Base-by-base conservation (phyloP, 2,329 filamentous ascomycete genomes). In the Stagonosporopsis chrysanthemi region DNA sequence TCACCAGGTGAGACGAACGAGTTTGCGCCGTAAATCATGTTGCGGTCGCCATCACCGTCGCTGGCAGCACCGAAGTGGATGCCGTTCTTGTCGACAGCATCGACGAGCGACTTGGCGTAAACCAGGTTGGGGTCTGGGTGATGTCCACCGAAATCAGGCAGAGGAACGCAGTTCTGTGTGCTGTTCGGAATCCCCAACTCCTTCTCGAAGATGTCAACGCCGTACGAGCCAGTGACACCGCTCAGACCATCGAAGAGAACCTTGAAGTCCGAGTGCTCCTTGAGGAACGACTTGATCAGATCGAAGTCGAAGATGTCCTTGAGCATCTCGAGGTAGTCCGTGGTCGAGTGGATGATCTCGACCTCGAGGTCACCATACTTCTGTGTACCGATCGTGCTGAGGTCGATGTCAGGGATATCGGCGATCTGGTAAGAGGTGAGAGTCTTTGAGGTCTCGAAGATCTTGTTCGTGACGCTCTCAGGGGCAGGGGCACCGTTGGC, bases 11-110 rank as follows among this genome's bases (percentile, higher is more conserved):
- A 98, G 61, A 99, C 95, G 74, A 99, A 99, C 41, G 90, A 88
- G 73, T 96, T 94, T 66, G 94, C 93, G 62, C 95, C 95, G 80
- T 99, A 99, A 75, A 99, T 99, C 95, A 99, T 99, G 87, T 99
- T 99, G 70, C 95, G 91, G 83, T 99, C 95, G 72, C 95, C 95
- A 71, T 99, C 95, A 68, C 95, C 95, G 69, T 99, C 95, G 63
- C 91, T 96, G 44, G 95, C 95, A 57, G 95, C 95, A 73, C 95
- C 95, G 71, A 99, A 99, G 74, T 96, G 95, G 64, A 99, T 92
- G 58, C 88, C 86, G 71, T 91, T 88, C 82, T 91, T 91, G 79
- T 99, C 92, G 39, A 99, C 95, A 60, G 88, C 90, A 73, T 97
- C 92, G 58, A 99, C 95, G 39, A 99, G 86, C 51, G 92, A 94